Evolutionary conservation across 129 eudicot species (phyloP).

Genomic region (Chrysanthemum lavandulifolium): DNA sequence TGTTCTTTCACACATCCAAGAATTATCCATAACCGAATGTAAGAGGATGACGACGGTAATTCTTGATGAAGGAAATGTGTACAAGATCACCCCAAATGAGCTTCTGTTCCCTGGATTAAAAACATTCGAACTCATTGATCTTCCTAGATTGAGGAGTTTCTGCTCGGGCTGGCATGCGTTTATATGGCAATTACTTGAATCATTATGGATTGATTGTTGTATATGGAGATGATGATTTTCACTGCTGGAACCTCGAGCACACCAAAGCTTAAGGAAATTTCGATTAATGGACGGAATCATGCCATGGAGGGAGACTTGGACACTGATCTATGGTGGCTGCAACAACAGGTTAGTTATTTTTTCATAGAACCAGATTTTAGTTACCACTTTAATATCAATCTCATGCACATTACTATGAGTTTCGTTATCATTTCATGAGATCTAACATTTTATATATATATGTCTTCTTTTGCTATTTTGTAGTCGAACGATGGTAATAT

Average conservation of each 20-base stretch:
- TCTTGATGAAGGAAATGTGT: conserved; percentile 10
- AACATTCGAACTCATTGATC: conserved; percentile 25
- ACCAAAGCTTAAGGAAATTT: conserved; percentile 19
- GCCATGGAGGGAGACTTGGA: conserved; percentile 22
- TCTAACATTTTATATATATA: no score
- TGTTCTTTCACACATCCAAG: conserved; percentile 22
- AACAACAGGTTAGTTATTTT: conserved; percentile 25
- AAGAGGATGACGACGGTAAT: conserved; percentile 18
- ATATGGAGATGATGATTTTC: conserved; percentile 27
- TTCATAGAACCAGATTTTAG: background rate
- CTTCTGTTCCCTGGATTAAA: conserved; percentile 21
- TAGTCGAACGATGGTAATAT: conserved; percentile 25
- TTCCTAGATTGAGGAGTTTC: conserved; percentile 23
- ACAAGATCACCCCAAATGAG: background rate
- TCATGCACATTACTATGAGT: background rate
- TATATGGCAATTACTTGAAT: conserved; percentile 23
- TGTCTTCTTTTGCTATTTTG: background rate
- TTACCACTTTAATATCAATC: background rate
- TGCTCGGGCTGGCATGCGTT: background rate
- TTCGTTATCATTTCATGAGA: background rate
- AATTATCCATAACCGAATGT: conserved; percentile 24
- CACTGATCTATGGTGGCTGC: conserved; percentile 8
- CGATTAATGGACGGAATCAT: conserved; percentile 22
- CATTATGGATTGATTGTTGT: conserved; percentile 29
- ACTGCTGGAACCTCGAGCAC: conserved; percentile 26